Base-by-base conservation (phyloP, 441 rosid species). In the Gossypium schwendimanii region DNA sequence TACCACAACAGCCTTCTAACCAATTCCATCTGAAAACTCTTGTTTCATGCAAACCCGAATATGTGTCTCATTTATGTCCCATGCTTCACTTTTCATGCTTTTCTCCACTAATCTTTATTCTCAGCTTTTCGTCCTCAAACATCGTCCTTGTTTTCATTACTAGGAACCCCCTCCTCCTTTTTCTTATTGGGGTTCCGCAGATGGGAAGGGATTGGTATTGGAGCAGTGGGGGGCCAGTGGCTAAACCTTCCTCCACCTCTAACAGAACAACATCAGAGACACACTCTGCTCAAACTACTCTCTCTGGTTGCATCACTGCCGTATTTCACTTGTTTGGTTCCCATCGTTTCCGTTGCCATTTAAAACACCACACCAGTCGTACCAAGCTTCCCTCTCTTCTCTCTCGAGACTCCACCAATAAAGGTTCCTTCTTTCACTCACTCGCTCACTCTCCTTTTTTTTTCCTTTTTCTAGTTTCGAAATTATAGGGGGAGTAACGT, bases 281-380 rank as follows among this genome's bases (percentile, higher is more conserved):
- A 75, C 75, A 67, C 7, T 58, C 52, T 57, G 62, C 14, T 68
- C 49, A 12, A 11, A 61, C 61, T 53, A n/a, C 78, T n/a, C 47
- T 84, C 63, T 72, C 89, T 57, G 93, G 97, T 62, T 94, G 97
- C 89, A 89, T 92, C 84, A 85, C 86, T 77, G 80, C 91, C 55
- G 85, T 94, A 6, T 85, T 87, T 71, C 92, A 92, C 70, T 72
- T 90, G 52, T 90, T 92, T 77, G 92, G 89, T 80, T 94, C 87
- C 58, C 91, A 85, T 69, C 86, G 79, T 63, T 78, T 84, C 31
- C 88, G 84, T 52, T 79, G 82, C 71, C 77, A 81, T 73, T 77
- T 85, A 24, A 73, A 81, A 72, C 89, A 81, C 62, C 81, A 81
- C 1, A 84, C 83, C 0, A 58, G 45, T 45, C 64, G 54, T 1